phyloP scores from a whole-genome alignment of 768 basidiomycete genomes.

The Phanerochaete sordida region DNA sequence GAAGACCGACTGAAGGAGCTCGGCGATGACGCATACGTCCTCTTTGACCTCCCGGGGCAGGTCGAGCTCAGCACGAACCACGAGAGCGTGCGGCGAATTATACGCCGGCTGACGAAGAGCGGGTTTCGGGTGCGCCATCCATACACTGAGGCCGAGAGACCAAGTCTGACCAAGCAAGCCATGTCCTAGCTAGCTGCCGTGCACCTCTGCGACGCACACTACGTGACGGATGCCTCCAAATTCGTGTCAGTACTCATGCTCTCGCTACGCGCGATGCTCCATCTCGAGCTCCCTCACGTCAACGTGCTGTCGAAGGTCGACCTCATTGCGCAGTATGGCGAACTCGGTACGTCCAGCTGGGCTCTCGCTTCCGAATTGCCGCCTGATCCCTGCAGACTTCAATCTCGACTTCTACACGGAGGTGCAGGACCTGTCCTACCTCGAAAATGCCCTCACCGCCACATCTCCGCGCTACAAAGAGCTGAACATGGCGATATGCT shows the following conservation, averaged over 20 bases:
- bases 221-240: slow-evolving; percentile 94
- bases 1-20: slow-evolving; percentile 62
- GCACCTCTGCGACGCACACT: slow-evolving; percentile 95
- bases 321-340: slow-evolving; percentile 84
- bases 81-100: slow-evolving; percentile 78
- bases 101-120: slow-evolving; percentile 64
- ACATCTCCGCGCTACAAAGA: slow-evolving; percentile 67
- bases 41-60: slow-evolving; percentile 97
- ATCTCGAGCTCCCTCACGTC: slow-evolving; percentile 95
- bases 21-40: slow-evolving; percentile 74
- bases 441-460: slow-evolving; percentile 69
- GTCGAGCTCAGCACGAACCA: slow-evolving; percentile 98
- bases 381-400: slow-evolving; percentile 60
- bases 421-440: slow-evolving; percentile 90
- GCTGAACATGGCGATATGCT: slow-evolving; percentile 87
- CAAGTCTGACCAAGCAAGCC: slow-evolving; percentile 6
- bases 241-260: slow-evolving; percentile 91
- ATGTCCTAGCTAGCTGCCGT: slow-evolving; percentile 78
- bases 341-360: slow-evolving; percentile 59
- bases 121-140: slow-evolving; percentile 75
- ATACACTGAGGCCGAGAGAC: neutral
- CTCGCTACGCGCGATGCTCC: slow-evolving; percentile 95
- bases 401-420: slow-evolving; percentile 98
- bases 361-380: neutral
- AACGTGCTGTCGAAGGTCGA: slow-evolving; percentile 97